Conservation (phyloP, 139 green algal genomes). For the Tetraselmis chui region DNA sequence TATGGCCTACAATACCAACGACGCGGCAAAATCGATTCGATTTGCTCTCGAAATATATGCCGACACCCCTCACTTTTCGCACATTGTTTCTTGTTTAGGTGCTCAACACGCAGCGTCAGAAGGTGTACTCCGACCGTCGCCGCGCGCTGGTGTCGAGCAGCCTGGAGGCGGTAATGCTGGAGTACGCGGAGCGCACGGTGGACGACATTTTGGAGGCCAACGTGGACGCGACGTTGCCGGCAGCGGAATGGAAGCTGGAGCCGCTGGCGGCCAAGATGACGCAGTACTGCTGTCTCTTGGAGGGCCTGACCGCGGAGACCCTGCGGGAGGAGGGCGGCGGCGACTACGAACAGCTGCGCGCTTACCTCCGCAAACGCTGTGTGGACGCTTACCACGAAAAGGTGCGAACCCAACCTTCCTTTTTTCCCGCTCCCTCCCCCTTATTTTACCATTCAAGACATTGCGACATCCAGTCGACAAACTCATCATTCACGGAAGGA, state of each 20-base stretch:
- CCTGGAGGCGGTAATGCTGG: slow-evolving; percentile 70
- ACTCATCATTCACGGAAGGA: too few relatives aligned
- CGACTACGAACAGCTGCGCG: slow-evolving; percentile 64
- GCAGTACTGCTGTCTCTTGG: slow-evolving; percentile 91
- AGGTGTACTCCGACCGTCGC: slow-evolving; percentile 85
- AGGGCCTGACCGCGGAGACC: slow-evolving; percentile 49
- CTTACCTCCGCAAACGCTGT: slow-evolving; percentile 48
- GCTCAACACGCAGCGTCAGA: slow-evolving; percentile 93
- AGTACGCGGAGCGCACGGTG: slow-evolving; percentile 91
- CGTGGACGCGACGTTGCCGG: slow-evolving; percentile 51
- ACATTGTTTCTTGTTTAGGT: slow-evolving; percentile 1
- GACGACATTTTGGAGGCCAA: slow-evolving; percentile 98
- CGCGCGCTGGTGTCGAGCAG: slow-evolving; percentile 62
- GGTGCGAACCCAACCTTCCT: too few relatives aligned
- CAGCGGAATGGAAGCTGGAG: slow-evolving; percentile 77
- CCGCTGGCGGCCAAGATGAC: slow-evolving; percentile 81
- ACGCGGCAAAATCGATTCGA: too few relatives aligned
- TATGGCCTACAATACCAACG: too few relatives aligned
- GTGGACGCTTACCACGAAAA: slow-evolving; percentile 74
- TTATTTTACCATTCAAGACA: too few relatives aligned
- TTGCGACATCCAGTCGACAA: too few relatives aligned
- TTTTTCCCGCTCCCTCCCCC: too few relatives aligned
- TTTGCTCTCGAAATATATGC: too few relatives aligned
- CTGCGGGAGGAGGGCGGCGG: slow-evolving; percentile 21
- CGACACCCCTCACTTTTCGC: too few relatives aligned